Conservation (phyloP, 176 grass and related monocot species). For the Rhynchospora pubera region DNA sequence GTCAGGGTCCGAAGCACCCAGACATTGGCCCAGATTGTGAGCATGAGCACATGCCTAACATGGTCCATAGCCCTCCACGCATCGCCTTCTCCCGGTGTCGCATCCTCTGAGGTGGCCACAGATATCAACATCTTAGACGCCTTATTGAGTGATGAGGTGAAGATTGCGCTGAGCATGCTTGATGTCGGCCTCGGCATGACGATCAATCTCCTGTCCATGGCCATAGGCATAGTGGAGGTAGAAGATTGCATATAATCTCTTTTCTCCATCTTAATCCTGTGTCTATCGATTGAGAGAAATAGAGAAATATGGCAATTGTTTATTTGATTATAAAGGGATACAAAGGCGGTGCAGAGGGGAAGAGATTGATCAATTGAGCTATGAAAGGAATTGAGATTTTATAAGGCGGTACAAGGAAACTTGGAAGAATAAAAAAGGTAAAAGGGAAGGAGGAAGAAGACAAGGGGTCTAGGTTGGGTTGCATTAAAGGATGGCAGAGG, state of each 20-base stretch:
- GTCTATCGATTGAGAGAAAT: background rate
- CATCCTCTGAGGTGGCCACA: constrained; percentile 19
- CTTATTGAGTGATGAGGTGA: constrained; percentile 8
- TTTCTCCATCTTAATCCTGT: background rate
- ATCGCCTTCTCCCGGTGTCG: background rate
- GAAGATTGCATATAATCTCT: background rate
- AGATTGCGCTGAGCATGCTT: constrained; percentile 4
- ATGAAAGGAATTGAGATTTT: background rate
- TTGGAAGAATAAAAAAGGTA: constrained; percentile 1
- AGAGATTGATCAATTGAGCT: background rate
- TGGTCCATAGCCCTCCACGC: constrained; percentile 19
- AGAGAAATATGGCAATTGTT: background rate
- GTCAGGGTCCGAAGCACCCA: constrained; percentile 22
- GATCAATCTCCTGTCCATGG: constrained; percentile 19
- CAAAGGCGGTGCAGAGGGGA: background rate
- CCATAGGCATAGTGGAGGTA: background rate
- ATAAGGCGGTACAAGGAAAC: background rate
- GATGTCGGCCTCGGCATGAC: constrained; percentile 13
- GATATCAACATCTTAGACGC: constrained; percentile 28
- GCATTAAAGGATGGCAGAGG: background rate
- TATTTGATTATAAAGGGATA: background rate
- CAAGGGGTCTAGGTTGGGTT: background rate
- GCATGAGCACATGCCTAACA: constrained; percentile 18
- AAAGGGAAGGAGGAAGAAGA: background rate
- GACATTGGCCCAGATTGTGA: constrained; percentile 26